These are phyloP conservation scores for Aspergillus sp. DNA, from an alignment of 2,329 filamentous ascomycete genomes.

Conservation along the genomic window DNA sequence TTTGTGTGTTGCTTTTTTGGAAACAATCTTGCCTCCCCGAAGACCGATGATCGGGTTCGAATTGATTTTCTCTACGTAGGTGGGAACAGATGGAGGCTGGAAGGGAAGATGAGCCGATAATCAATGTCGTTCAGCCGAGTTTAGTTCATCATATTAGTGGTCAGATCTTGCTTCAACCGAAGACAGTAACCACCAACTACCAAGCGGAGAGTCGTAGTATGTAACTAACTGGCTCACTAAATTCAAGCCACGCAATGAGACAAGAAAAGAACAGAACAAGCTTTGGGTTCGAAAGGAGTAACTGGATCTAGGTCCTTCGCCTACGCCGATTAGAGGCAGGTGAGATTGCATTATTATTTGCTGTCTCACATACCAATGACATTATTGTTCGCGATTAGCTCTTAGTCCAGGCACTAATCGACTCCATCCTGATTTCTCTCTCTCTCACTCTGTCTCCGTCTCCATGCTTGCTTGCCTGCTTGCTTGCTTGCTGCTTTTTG, in stretches of 20 bases:
- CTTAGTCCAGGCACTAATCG: conserved; percentile 10
- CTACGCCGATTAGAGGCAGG: conserved; percentile 1
- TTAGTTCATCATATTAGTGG: no score
- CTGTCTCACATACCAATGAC: conserved; percentile 11
- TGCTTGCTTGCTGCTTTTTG: neutral
- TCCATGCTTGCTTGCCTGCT: neutral
- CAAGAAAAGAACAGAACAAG: conserved; percentile 1
- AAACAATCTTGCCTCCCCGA: no score
- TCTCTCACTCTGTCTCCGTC: neutral
- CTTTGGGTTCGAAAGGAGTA: conserved; percentile 1
- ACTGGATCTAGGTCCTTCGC: conserved; percentile 1
- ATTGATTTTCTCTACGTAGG: no score
- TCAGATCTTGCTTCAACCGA: no score
- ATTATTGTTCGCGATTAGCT: conserved; percentile 8
- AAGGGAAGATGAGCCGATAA: no score
- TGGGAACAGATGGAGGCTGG: no score
- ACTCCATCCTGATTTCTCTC: conserved; percentile 3
- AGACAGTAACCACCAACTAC: no score
- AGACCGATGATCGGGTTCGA: no score
- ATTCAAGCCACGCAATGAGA: neutral
- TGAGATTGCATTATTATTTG: conserved; percentile 5
- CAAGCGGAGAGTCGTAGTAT: no score
- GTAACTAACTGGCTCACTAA: no score
- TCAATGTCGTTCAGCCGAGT: no score
- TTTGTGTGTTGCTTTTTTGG: no score